Conservation (phyloP, 2,329 filamentous ascomycete genomes). For the Colletotrichum sojae region DNA sequence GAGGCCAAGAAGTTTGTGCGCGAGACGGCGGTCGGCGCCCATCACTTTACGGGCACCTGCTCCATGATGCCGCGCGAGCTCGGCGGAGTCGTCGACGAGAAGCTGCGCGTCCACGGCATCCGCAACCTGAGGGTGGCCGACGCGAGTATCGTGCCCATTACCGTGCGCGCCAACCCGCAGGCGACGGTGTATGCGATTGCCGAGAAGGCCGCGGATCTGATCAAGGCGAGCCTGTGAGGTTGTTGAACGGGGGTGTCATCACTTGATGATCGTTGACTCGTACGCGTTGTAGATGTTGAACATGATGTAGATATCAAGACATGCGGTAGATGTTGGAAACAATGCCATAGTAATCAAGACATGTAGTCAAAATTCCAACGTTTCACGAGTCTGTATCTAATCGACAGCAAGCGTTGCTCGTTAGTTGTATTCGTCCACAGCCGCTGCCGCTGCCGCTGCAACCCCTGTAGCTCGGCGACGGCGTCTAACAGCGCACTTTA, state of each 20-base stretch:
- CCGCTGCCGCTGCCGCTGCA: not conserved
- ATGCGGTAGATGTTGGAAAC: too few species aligned
- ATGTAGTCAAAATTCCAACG: too few species aligned
- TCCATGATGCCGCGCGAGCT: constrained; percentile 67
- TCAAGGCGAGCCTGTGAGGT: constrained; percentile 43
- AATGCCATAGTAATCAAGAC: too few species aligned
- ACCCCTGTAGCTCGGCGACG: not conserved
- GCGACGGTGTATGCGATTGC: constrained; percentile 55
- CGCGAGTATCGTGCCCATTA: constrained; percentile 53
- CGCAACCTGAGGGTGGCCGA: constrained; percentile 61
- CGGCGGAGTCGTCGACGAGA: constrained; percentile 62
- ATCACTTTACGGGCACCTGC: constrained; percentile 64
- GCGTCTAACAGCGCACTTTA: not conserved
- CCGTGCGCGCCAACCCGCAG: constrained; percentile 49
- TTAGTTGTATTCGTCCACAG: not conserved
- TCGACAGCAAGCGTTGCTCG: too few species aligned
- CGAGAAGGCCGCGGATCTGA: constrained; percentile 44
- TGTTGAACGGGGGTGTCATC: too few species aligned
- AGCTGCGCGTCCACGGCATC: constrained; percentile 60
- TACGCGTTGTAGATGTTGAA: too few species aligned
- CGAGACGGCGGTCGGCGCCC: constrained; percentile 53
- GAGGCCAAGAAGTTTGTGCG: constrained; percentile 53
- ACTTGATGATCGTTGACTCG: too few species aligned
- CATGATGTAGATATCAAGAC: too few species aligned
- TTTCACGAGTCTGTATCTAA: too few species aligned